Conservation (phyloP, 139 green algal species). For the Volvox reticuliferus region DNA sequence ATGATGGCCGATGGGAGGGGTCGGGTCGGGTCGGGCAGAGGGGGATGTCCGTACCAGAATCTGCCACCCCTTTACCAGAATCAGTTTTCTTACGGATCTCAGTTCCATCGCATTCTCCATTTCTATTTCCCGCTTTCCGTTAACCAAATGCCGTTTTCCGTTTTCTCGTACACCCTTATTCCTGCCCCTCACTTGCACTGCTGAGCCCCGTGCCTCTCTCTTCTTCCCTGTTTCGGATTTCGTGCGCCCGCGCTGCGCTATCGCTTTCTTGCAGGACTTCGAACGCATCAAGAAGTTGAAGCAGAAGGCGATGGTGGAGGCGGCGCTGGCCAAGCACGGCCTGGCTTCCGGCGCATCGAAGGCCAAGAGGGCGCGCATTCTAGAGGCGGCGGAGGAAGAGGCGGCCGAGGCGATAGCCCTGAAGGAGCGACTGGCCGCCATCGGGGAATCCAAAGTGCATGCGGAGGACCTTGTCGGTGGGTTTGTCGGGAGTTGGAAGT, state of each 20-base stretch:
- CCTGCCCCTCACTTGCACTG: no score
- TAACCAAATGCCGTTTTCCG: no score
- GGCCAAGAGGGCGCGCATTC: conserved; percentile 50
- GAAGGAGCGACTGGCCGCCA: conserved; percentile 47
- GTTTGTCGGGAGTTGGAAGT: not conserved
- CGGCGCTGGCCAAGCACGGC: conserved; percentile 85
- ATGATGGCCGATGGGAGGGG: no score
- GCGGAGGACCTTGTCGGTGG: conserved; percentile 73
- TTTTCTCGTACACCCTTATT: no score
- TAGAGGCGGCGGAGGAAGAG: conserved; percentile 82
- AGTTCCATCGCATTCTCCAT: no score
- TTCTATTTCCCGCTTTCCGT: no score
- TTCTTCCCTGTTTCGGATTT: no score
- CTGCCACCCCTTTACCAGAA: no score
- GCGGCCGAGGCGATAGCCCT: conserved; percentile 79
- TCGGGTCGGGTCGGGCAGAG: no score
- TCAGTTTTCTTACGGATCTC: no score
- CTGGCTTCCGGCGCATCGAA: conserved; percentile 77
- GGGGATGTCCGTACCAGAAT: no score
- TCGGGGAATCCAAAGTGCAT: conserved; percentile 72
- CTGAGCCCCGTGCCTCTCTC: no score
- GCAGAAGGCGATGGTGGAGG: conserved; percentile 74
- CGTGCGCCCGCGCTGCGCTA: not conserved
- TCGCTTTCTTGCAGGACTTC: conserved; percentile 87
- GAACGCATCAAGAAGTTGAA: conserved; percentile 78